Conservation (phyloP, 495 filamentous ascomycete species). For the Penicillium dipodomyicola region DNA sequence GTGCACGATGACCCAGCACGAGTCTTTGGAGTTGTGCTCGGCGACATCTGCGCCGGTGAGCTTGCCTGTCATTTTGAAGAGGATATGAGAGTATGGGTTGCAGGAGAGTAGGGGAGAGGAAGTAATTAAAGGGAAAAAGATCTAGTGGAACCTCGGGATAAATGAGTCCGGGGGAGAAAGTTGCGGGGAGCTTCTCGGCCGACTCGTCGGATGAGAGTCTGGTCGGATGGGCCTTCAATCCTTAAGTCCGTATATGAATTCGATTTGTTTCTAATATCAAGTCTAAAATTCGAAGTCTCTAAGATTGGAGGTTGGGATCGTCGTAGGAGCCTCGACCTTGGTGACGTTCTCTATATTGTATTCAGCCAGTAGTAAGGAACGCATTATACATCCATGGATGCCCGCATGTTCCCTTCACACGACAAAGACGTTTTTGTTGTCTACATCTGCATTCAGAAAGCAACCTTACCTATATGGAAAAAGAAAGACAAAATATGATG, state of each 20-base stretch:
- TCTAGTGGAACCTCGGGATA: conserved; percentile 30
- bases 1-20: conserved; percentile 83
- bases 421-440: background rate
- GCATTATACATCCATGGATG: conserved; percentile 2
- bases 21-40: conserved; percentile 79
- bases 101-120: conserved; percentile 7
- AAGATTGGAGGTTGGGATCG: background rate
- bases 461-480: no score
- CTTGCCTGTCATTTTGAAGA: conserved; percentile 38
- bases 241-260: background rate
- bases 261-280: background rate
- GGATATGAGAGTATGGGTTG: background rate
- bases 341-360: background rate
- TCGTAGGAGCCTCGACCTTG: background rate
- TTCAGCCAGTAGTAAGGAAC: conserved; percentile 8
- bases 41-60: conserved; percentile 75
- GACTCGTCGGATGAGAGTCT: conserved; percentile 15
- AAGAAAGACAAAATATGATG: no score
- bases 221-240: background rate
- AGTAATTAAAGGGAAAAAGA: conserved; percentile 12
- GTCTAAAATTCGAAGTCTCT: background rate
- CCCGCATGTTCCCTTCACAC: background rate
- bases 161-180: conserved; percentile 28
- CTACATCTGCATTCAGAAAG: conserved; percentile 4
- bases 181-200: conserved; percentile 32